Conservation (phyloP, 2,329 filamentous ascomycete genomes). For the Colletotrichum sp. region DNA sequence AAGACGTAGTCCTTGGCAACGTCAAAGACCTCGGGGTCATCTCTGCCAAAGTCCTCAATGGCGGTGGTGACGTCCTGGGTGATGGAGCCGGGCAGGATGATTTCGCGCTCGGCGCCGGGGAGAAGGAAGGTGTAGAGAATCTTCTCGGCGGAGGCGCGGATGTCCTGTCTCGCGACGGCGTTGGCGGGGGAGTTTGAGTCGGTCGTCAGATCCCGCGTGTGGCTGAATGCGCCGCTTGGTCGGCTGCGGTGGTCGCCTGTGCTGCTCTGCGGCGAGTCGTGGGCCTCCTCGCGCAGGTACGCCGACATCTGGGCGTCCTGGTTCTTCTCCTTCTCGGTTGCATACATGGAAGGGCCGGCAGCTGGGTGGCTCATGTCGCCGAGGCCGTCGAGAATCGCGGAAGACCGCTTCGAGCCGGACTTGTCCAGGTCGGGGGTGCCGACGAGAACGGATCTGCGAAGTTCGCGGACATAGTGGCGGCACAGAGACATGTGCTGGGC, state of each 20-base stretch:
- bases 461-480: slow-evolving; percentile 94
- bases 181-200: slow-evolving; percentile 85
- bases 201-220: slow-evolving; percentile 65
- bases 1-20: slow-evolving; percentile 99
- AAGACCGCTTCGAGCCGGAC: slow-evolving; percentile 81
- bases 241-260: slow-evolving; percentile 44
- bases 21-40: slow-evolving; percentile 97
- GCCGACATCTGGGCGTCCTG: slow-evolving; percentile 91
- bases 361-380: slow-evolving; percentile 68
- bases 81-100: slow-evolving; percentile 88
- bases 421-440: slow-evolving; percentile 91
- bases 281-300: slow-evolving; percentile 74
- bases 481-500: slow-evolving; percentile 98
- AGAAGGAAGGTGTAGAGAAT: slow-evolving; percentile 98
- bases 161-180: slow-evolving; percentile 85
- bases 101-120: slow-evolving; percentile 94
- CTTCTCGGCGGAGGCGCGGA: slow-evolving; percentile 93
- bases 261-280: slow-evolving; percentile 59
- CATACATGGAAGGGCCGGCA: slow-evolving; percentile 66
- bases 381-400: slow-evolving; percentile 74
- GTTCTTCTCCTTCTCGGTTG: slow-evolving; percentile 74
- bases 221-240: slow-evolving; percentile 63
- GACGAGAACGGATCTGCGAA: slow-evolving; percentile 90
- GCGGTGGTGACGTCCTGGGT: slow-evolving; percentile 83
- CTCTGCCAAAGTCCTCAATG: slow-evolving; percentile 89